Conservation (phyloP, 768 basidiomycete genomes). For the Auriscalpium orientale region DNA sequence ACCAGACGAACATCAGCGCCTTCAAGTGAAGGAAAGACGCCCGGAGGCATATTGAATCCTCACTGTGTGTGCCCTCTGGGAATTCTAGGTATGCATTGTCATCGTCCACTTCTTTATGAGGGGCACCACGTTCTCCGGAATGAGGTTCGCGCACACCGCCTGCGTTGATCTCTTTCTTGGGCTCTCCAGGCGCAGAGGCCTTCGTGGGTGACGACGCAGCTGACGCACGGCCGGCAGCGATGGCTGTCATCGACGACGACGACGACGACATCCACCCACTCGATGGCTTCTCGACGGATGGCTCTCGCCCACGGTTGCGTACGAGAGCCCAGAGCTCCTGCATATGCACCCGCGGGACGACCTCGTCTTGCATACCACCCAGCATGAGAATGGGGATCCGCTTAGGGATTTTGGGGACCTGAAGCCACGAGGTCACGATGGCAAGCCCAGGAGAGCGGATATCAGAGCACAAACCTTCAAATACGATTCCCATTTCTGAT, state of each 20-base stretch:
- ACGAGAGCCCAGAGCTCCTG: slow-evolving; percentile 60
- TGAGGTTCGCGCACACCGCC: background rate
- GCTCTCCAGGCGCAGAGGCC: slow-evolving; percentile 2
- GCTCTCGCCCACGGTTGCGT: slow-evolving; percentile 10
- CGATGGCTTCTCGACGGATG: background rate
- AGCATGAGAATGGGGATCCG: slow-evolving; percentile 75
- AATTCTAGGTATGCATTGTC: slow-evolving; percentile 20
- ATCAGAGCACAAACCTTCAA: slow-evolving; percentile 39
- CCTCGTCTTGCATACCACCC: slow-evolving; percentile 62
- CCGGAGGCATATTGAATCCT: slow-evolving; percentile 4
- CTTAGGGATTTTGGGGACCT: slow-evolving; percentile 43
- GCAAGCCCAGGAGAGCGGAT: slow-evolving; percentile 1
- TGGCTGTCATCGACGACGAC: background rate
- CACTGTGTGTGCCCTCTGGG: slow-evolving; percentile 22
- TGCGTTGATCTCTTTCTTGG: background rate
- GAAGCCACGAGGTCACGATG: slow-evolving; percentile 17
- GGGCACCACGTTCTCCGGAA: slow-evolving; percentile 3
- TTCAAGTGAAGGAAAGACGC: background rate
- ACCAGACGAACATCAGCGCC: background rate
- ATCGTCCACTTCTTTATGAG: slow-evolving; percentile 12
- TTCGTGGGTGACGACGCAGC: background rate
- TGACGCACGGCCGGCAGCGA: background rate
- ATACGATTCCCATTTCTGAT: slow-evolving; percentile 83
- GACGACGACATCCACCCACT: too few relatives aligned
- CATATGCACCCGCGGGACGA: slow-evolving; percentile 77